A percentile compares a stretch with the other conserved stretches of the same genome.
Conservation (phyloP, 257 asterid genomes). For the Thymus mandschuricus region DNA sequence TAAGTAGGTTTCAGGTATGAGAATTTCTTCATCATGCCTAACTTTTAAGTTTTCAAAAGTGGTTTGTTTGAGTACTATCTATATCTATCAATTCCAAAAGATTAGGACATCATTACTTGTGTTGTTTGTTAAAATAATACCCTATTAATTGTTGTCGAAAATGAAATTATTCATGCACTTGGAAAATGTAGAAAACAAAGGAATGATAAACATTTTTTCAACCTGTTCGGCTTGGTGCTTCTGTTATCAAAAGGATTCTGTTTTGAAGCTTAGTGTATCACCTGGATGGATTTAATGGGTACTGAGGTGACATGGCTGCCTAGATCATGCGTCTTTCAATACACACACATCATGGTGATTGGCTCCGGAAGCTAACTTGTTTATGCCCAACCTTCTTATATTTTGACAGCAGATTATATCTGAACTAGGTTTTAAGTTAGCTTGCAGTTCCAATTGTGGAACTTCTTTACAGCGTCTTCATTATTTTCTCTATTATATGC, state of each 20-base stretch:
- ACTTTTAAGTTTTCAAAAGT: not conserved
- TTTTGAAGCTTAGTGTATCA: constrained; percentile 10
- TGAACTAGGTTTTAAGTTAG: constrained; percentile 15
- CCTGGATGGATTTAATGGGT: constrained; percentile 24
- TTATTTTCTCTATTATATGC: not conserved
- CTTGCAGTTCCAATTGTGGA: constrained; percentile 12
- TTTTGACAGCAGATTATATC: not conserved
- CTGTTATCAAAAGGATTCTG: not conserved
- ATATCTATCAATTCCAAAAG: constrained; percentile 5
- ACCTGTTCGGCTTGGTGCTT: constrained; percentile 2
- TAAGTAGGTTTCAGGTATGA: constrained; percentile 97
- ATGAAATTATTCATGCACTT: not conserved
- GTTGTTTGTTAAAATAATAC: not conserved
- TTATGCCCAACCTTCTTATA: constrained; percentile 2
- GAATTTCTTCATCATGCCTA: constrained; percentile 15
- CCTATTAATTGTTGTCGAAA: not conserved
- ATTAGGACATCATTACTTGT: not conserved
- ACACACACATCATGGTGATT: constrained; percentile 1
- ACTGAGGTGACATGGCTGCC: constrained; percentile 9
- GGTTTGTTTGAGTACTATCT: constrained; percentile 20
- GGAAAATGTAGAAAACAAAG: not conserved
- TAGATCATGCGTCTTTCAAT: not conserved
- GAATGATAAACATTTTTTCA: too few species aligned
- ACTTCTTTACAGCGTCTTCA: constrained; percentile 3
- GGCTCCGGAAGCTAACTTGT: not conserved